Evolutionary conservation across 2,329 filamentous ascomycete genomes (phyloP), one percentile per base, ranked within the genome.

Genomic region (Fusarium sp.): DNA sequence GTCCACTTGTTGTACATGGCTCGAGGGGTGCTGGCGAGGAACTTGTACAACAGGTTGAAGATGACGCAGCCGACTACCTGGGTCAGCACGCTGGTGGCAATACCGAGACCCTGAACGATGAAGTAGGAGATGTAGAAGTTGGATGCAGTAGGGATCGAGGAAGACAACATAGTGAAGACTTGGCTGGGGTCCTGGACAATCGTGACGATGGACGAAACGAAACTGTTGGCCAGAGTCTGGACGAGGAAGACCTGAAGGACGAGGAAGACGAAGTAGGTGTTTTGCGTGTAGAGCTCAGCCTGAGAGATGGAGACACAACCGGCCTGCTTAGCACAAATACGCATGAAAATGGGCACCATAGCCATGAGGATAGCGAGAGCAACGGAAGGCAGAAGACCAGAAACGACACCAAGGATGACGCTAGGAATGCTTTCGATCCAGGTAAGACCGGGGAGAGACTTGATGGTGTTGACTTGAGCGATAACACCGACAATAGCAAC

Each of bases 51-150:
- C 6, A 87, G 70, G 40, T 90, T 87, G 77, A 92, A 91, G 55
- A 94, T 78, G 61, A 94, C 80, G 61, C 95, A 84, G 14, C 91
- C 82, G 4, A 81, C 76, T 14, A 83, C 92, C 75, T 94, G 92
- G 41, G 94, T 86, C 14, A 97, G 80, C 14, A 91, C 88, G 56
- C 89, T 86, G 1, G 91, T 86, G n/a, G 93, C 91, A 70, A 94
- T 88, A 1, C 90, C 91, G 51, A 97, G 83, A 53, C 93, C 94
- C 79, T 97, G 94, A 2, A 97, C 84, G 42, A 97, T 89, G 71
- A 97, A 94, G 81, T 97, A 97, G 16, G 81, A 93, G 55, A 98
- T 91, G 81, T 98, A 99, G 77, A 98, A 97, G 82, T 97, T 98
- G 69, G 94, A 94, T 0, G 94, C 90, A 45, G 88, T 90, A 14